Evolutionary conservation across 495 filamentous ascomycete genomes (phyloP).

Genomic region (Lasiosphaeriaceae sp.): DNA sequence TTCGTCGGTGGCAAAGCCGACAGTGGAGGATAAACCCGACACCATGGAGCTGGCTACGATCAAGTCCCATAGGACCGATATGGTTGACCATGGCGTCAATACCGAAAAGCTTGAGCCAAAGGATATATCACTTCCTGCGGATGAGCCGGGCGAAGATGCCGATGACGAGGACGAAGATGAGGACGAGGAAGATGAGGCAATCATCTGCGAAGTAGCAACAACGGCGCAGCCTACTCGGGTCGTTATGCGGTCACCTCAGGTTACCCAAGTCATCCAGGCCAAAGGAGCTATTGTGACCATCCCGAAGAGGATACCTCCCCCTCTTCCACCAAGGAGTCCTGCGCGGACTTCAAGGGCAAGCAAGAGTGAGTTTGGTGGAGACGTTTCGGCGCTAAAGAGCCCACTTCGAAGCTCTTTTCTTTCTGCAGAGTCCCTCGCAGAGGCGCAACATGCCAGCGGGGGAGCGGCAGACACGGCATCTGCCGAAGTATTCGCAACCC

Average conservation of each 20-base stretch:
- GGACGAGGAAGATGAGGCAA: constrained; percentile 46
- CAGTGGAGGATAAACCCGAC: not conserved
- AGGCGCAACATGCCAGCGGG: constrained; percentile 5
- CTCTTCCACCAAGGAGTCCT: constrained; percentile 61
- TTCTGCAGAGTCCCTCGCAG: constrained; percentile 15
- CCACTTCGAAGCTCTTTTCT: constrained; percentile 30
- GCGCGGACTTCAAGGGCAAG: constrained; percentile 40
- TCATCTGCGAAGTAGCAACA: constrained; percentile 49
- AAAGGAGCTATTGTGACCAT: constrained; percentile 67
- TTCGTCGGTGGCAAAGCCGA: constrained; percentile 4
- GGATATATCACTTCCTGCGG: constrained; percentile 6
- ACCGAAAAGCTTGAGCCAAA: not conserved
- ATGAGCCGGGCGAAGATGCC: constrained; percentile 35
- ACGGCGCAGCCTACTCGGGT: constrained; percentile 44
- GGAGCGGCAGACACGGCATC: constrained; percentile 10
- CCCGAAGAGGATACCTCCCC: constrained; percentile 63
- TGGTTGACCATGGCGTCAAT: not conserved
- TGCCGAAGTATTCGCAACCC: constrained; percentile 9
- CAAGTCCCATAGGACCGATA: not conserved
- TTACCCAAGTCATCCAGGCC: constrained; percentile 40
- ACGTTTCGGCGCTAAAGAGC: constrained; percentile 27
- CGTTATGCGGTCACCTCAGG: constrained; percentile 47
- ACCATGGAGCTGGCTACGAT: not conserved
- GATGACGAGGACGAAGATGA: constrained; percentile 43
- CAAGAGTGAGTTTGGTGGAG: constrained; percentile 30